Percentiles rank a stretch among this genome's conserved stretches.
Conservation (phyloP, 805 yeast species). For the Ogataea pilisensis region DNA sequence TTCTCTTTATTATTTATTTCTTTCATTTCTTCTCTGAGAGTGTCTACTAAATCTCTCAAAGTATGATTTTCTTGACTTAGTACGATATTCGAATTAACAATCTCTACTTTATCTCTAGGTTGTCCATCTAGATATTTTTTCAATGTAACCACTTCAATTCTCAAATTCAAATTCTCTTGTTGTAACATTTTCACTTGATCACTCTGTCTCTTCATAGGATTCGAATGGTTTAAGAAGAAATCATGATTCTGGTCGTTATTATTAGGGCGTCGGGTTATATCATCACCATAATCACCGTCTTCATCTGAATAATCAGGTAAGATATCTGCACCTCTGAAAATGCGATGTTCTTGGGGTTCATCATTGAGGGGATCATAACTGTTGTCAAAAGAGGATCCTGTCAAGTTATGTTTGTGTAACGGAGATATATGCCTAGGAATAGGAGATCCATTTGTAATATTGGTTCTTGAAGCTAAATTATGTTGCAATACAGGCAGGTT, state of each 20-base stretch:
- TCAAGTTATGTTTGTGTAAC: conserved; percentile 3
- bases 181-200: conserved; percentile 27
- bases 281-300: no score
- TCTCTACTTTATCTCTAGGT: conserved; percentile 37
- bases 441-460: conserved; percentile 15
- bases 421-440: conserved; percentile 6
- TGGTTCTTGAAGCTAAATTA: conserved; percentile 14
- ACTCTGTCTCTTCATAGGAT: conserved; percentile 25
- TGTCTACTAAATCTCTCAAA: conserved; percentile 5
- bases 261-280: no score
- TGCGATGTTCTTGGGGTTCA: conserved; percentile 14
- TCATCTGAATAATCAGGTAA: conserved; percentile 23
- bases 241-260: conserved; percentile 3
- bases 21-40: neutral
- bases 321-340: conserved; percentile 24
- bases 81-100: conserved; percentile 35
- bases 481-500: conserved; percentile 14
- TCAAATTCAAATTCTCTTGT: conserved; percentile 41
- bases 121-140: conserved; percentile 36
- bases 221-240: conserved; percentile 18
- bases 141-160: conserved; percentile 38
- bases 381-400: conserved; percentile 21
- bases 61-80: conserved; percentile 27
- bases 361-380: conserved; percentile 20
- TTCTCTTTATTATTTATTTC: neutral